Base-by-base conservation (phyloP, 805 yeast genomes). In the Candida tammaniensis region DNA sequence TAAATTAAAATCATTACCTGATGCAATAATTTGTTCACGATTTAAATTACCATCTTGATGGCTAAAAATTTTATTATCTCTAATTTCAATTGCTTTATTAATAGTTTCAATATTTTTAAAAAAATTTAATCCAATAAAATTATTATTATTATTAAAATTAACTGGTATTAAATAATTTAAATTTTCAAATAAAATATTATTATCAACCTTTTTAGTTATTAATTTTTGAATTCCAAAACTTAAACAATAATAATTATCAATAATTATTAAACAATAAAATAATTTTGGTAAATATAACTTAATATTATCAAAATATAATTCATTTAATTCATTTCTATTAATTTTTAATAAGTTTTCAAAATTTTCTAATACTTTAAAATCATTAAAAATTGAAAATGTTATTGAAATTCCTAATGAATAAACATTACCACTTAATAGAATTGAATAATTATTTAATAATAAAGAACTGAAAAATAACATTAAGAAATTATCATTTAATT, bases 401-500 rank as follows among this genome's bases (percentile, higher is more conserved):
- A 54, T 60, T 3, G 78, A 68, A 18, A 82, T 61, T 1, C 81
- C 79, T 24, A 78, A 57, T 5, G 84, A 74, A 47, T 74, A 78
- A 22, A 70, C 66, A 33, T 74, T 76, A 0, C 89, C 88, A 16
- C 78, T 72, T 25, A 80, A 59, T 2, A 79, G 57, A 7, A 80
- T 67, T 7, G 77, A 58, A 47, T 78, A 82, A 48, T 80, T 80
- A 19, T 78, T 49, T 7, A 63, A 24, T 9, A 62, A 41, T 29
- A 65, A 49, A 5, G 62, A 39, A 6, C 56, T 46, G 27, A 63
- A 61, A 30, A 55, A 56, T 8, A 62, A 44, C 1, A 56, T 42
- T 7, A 57, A 36, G 3, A 50, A 43, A 16, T 50, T 47, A 27
- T 64, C 68, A 38, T 48, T 49, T 11, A 52, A 31, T 9, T 36